Evolutionary conservation across 495 filamentous ascomycete species (phyloP).

Genomic region (Aspergillus saccharolyticus): DNA sequence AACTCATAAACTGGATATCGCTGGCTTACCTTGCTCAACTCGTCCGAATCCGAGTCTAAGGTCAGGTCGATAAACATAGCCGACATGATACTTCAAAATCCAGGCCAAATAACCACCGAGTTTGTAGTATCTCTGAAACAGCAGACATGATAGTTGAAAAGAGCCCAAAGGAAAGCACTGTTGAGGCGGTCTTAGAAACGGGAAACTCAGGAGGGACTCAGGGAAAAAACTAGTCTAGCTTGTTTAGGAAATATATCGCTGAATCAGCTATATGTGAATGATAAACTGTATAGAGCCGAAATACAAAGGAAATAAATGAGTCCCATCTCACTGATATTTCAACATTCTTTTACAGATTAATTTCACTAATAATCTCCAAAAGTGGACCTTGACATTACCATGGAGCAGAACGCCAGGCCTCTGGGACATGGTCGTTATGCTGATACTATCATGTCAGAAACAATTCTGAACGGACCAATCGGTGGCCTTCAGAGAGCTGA

Average conservation of each 20-base stretch:
- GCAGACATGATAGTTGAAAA: background rate
- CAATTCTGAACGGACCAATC: background rate
- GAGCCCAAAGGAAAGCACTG: background rate
- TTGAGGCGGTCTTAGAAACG: background rate
- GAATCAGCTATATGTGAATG: background rate
- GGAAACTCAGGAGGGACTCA: background rate
- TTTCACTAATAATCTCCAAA: no score
- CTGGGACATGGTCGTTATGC: background rate
- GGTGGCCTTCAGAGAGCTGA: background rate
- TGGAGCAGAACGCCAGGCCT: no score
- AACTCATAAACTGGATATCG: conserved; percentile 1
- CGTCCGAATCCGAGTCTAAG: conserved; percentile 21
- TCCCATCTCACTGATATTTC: background rate
- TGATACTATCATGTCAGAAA: background rate
- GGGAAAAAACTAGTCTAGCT: background rate
- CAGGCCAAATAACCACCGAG: background rate
- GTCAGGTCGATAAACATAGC: conserved; percentile 25
- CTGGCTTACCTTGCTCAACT: conserved; percentile 7
- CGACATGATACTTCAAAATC: background rate
- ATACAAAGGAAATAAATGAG: background rate
- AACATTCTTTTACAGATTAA: no score
- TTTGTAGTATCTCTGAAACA: background rate
- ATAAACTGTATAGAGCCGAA: background rate
- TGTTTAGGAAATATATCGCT: background rate
- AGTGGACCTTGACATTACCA: no score